These are phyloP conservation scores for Cryptococcus amylolentus DNA, from an alignment of 1,284 basidiomycete genomes.

Conservation along the genomic window DNA sequence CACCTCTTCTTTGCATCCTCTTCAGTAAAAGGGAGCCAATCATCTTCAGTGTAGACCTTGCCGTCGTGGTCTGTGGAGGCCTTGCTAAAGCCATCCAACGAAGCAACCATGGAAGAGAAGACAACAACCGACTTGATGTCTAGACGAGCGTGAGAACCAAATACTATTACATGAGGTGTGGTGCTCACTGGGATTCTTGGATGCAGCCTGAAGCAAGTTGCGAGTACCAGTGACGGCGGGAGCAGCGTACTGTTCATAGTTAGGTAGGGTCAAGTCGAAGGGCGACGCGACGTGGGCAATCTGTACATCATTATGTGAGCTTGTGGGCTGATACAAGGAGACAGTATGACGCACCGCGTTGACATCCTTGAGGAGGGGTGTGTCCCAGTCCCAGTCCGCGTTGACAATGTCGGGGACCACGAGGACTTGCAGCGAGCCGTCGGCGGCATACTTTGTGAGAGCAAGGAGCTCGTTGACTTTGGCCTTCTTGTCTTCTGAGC, in stretches of 20 bases:
- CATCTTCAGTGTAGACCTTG: slow-evolving; percentile 34
- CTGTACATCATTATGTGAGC: slow-evolving; percentile 2
- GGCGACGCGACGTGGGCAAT: slow-evolving; percentile 24
- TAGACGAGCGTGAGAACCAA: slow-evolving; percentile 2
- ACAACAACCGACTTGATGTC: slow-evolving; percentile 51
- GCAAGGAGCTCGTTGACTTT: slow-evolving; percentile 20
- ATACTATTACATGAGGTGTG: background rate
- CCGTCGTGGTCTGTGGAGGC: slow-evolving; percentile 16
- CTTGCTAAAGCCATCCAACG: slow-evolving; percentile 19
- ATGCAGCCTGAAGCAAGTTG: slow-evolving; percentile 46
- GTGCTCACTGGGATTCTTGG: slow-evolving; percentile 28
- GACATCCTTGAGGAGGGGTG: slow-evolving; percentile 22
- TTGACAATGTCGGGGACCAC: slow-evolving; percentile 29
- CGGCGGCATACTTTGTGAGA: slow-evolving; percentile 5
- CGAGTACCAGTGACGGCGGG: slow-evolving; percentile 53
- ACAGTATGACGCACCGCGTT: slow-evolving; percentile 15
- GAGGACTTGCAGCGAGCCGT: slow-evolving; percentile 31
- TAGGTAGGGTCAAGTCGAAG: slow-evolving; percentile 23
- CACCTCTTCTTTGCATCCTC: slow-evolving; percentile 18
- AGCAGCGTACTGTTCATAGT: slow-evolving; percentile 45
- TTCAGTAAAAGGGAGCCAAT: slow-evolving; percentile 38
- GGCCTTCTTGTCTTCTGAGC: slow-evolving; percentile 42
- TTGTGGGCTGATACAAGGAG: background rate
- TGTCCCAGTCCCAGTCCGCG: slow-evolving; percentile 41
- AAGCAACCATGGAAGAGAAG: slow-evolving; percentile 50